Percentiles rank a stretch among this genome's conserved stretches.
Evolutionary conservation across 1,284 basidiomycete genomes (phyloP).

Genomic region (Ustilago curta): DNA sequence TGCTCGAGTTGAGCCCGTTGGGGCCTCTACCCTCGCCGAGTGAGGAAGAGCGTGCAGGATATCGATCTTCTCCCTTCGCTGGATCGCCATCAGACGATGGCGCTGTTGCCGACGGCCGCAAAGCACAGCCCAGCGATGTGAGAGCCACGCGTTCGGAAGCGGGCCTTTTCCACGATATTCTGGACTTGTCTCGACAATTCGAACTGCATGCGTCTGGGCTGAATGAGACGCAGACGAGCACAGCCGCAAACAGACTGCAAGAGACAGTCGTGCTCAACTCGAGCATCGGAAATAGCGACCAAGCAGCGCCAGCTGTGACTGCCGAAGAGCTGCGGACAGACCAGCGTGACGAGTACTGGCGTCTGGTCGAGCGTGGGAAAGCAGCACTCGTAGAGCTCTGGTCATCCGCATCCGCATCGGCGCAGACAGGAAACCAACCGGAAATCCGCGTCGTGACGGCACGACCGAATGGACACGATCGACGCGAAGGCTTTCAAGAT

Average conservation of each 20-base stretch:
- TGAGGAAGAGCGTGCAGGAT: conserved; percentile 15
- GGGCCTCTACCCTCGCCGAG: conserved; percentile 20
- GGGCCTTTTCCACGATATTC: conserved; percentile 5
- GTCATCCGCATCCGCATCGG: neutral
- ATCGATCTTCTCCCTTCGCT: neutral
- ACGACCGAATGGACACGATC: conserved; percentile 37
- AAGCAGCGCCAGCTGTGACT: neutral
- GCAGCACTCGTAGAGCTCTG: conserved; percentile 28
- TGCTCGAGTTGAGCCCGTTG: conserved; percentile 39
- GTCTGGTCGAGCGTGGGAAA: conserved; percentile 27
- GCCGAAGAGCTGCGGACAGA: conserved; percentile 27
- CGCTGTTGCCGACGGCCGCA: neutral
- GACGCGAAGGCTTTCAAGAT: conserved; percentile 39
- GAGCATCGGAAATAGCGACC: neutral
- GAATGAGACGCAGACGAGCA: neutral
- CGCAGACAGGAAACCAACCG: neutral
- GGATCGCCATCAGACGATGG: neutral
- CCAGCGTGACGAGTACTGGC: conserved; percentile 37
- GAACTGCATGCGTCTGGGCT: neutral
- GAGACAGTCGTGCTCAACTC: neutral
- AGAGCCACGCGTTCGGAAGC: conserved; percentile 20
- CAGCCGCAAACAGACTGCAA: neutral
- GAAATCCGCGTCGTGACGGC: conserved; percentile 43
- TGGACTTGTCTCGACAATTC: neutral
- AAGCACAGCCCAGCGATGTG: conserved; percentile 2